Evolutionary conservation across 2,329 filamentous ascomycete genomes (phyloP).

Genomic region (Periconia sp.): DNA sequence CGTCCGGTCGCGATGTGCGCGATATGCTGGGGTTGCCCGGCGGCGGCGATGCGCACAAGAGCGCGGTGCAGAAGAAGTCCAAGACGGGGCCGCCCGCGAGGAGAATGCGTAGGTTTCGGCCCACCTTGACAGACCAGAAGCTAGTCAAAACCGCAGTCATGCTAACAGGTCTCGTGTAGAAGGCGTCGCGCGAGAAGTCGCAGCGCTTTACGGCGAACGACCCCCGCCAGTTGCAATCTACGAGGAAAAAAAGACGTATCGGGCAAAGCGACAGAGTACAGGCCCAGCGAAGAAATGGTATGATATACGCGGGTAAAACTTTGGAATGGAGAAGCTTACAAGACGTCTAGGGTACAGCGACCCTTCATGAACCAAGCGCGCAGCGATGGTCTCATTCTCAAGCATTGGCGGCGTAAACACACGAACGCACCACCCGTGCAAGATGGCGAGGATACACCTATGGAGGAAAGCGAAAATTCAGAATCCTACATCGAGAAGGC

Average conservation of each 20-base stretch:
- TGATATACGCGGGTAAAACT: background rate
- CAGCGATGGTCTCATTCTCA: constrained; percentile 71
- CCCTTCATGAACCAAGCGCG: constrained; percentile 81
- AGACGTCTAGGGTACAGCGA: constrained; percentile 36
- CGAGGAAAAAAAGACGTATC: constrained; percentile 48
- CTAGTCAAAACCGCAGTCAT: no score
- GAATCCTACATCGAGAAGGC: constrained; percentile 51
- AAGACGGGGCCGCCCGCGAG: constrained; percentile 64
- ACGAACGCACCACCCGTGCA: constrained; percentile 35
- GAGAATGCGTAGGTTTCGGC: constrained; percentile 58
- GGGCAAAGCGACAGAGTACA: constrained; percentile 46
- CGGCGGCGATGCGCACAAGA: constrained; percentile 52
- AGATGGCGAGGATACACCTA: constrained; percentile 37
- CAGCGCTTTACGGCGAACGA: constrained; percentile 48
- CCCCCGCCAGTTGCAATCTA: constrained; percentile 49
- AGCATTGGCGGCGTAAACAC: constrained; percentile 78
- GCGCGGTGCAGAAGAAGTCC: constrained; percentile 73
- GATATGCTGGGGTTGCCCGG: constrained; percentile 83
- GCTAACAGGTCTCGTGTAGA: constrained; percentile 35
- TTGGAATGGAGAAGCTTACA: constrained; percentile 15
- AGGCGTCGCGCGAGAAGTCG: constrained; percentile 49
- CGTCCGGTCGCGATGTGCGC: constrained; percentile 69
- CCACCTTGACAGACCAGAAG: no score
- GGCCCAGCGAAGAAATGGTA: constrained; percentile 49
- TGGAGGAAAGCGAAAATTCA: constrained; percentile 43